Conservation (phyloP, 495 filamentous ascomycete species). For the Evansstolkia leycettana region DNA sequence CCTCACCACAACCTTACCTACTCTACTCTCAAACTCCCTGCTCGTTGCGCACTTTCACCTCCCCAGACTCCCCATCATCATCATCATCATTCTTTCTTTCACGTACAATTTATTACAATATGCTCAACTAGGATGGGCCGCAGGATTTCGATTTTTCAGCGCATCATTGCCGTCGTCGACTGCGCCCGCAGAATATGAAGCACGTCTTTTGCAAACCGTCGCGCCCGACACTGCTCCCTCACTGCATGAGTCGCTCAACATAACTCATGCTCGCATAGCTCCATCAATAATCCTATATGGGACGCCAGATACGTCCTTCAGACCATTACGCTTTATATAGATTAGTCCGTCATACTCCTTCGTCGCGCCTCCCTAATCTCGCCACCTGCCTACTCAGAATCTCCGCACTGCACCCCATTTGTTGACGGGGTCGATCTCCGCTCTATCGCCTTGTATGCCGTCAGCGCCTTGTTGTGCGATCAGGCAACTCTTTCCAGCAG, state of each 20-base stretch:
- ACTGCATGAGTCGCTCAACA: background rate
- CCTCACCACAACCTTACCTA: conserved; percentile 1
- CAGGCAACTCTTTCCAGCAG: background rate
- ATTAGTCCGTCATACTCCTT: background rate
- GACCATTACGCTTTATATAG: background rate
- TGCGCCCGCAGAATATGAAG: conserved; percentile 15
- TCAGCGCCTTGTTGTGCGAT: background rate
- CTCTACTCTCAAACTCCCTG: background rate
- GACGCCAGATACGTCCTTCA: background rate
- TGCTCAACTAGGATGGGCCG: conserved; percentile 5
- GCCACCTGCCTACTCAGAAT: background rate
- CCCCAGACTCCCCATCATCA: conserved; percentile 1
- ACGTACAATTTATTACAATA: background rate
- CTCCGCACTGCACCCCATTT: background rate
- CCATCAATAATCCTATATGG: background rate
- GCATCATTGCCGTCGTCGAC: conserved; percentile 16
- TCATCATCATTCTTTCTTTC: background rate
- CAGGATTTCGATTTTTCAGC: conserved; percentile 6
- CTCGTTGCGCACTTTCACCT: background rate
- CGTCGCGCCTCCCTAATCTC: background rate
- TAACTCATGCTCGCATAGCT: background rate
- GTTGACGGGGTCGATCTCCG: background rate
- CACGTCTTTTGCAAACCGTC: conserved; percentile 8
- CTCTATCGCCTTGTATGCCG: background rate
- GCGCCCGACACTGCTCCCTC: conserved; percentile 13